Conservation (phyloP, 768 basidiomycete genomes). For the Leccinum imitatum region DNA sequence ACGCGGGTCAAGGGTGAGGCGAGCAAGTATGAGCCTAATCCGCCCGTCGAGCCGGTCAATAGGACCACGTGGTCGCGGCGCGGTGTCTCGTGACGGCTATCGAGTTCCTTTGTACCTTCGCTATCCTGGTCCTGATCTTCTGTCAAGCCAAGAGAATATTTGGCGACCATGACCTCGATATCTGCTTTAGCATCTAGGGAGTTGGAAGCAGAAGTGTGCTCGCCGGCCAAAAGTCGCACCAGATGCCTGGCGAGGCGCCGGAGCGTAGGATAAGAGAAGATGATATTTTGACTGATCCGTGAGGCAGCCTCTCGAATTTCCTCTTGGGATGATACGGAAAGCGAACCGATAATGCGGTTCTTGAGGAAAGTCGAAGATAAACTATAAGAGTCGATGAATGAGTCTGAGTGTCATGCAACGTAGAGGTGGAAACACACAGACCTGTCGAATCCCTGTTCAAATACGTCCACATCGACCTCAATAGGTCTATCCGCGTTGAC, state of each 20-base stretch:
- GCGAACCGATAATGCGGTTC: slow-evolving; percentile 38
- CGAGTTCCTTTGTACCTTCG: not conserved
- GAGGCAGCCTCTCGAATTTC: slow-evolving; percentile 13
- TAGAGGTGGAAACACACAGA: not conserved
- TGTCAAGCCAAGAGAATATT: slow-evolving; percentile 30
- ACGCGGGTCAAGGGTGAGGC: slow-evolving; percentile 35
- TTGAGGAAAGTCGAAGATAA: slow-evolving; percentile 41
- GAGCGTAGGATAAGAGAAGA: slow-evolving; percentile 46
- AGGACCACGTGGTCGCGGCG: slow-evolving; percentile 29
- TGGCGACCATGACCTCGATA: slow-evolving; percentile 40
- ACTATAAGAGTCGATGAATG: slow-evolving; percentile 17
- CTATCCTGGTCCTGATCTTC: not conserved
- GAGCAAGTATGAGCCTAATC: slow-evolving; percentile 37
- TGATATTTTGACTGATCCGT: slow-evolving; percentile 35
- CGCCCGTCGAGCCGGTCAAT: slow-evolving; percentile 35
- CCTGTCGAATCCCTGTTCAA: slow-evolving; percentile 40
- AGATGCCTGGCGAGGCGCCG: slow-evolving; percentile 32
- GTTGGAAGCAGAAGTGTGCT: not conserved
- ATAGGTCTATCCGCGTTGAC: slow-evolving; percentile 12
- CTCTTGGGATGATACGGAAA: slow-evolving; percentile 17
- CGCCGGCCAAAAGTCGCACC: slow-evolving; percentile 1
- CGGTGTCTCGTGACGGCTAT: too few relatives aligned
- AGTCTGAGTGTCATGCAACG: not conserved
- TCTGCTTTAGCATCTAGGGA: slow-evolving; percentile 7
- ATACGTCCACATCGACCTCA: slow-evolving; percentile 21